These are phyloP conservation scores for Naganishia friedmannii DNA, from an alignment of 768 basidiomycete genomes.

Conservation along the genomic window DNA sequence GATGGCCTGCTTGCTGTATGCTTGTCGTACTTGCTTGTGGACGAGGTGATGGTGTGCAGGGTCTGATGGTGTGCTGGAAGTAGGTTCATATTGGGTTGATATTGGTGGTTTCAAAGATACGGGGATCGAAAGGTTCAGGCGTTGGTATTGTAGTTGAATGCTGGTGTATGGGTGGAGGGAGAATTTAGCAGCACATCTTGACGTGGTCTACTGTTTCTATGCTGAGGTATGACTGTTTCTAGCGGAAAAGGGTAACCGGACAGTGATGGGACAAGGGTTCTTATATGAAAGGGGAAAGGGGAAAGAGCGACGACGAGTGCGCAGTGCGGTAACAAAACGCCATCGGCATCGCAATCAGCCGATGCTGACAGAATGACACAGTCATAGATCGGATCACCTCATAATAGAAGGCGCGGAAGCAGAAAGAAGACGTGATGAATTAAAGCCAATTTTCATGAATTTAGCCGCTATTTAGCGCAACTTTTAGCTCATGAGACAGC, in stretches of 20 bases:
- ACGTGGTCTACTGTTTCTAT: not conserved
- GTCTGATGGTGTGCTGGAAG: slow-evolving; percentile 17
- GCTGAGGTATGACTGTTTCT: not conserved
- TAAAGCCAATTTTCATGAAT: no score
- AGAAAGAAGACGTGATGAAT: no score
- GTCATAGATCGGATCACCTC: no score
- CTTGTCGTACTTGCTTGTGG: slow-evolving; percentile 9
- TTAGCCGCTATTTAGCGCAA: no score
- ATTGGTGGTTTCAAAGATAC: not conserved
- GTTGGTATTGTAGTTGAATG: slow-evolving; percentile 9
- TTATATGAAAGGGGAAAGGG: no score
- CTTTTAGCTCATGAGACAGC: no score
- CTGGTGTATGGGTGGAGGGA: not conserved
- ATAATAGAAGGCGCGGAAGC: no score
- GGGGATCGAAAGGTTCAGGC: not conserved
- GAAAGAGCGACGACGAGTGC: no score
- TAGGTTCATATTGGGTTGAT: slow-evolving; percentile 17
- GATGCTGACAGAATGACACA: no score
- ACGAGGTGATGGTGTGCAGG: slow-evolving; percentile 2
- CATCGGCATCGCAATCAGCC: no score
- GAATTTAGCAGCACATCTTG: slow-evolving; percentile 20
- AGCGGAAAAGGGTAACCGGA: not conserved
- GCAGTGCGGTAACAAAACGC: no score
- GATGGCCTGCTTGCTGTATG: not conserved
- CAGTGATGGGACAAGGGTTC: not conserved